phyloP scores from a whole-genome alignment of 305 asterid genomes.

The Nicotiana rustica region DNA sequence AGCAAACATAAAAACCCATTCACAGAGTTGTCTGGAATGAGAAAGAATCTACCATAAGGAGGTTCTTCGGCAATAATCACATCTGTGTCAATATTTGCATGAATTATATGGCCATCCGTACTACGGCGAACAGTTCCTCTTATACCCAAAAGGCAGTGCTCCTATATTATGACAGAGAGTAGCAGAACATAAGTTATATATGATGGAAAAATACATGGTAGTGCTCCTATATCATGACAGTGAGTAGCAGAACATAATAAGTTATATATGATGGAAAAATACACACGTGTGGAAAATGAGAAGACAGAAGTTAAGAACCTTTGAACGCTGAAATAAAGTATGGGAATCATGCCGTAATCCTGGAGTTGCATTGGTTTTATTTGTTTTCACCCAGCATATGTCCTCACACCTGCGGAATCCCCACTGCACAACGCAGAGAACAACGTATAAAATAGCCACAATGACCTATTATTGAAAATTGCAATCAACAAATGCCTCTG shows the following conservation, averaged over 20 bases:
- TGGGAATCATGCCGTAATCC: slow-evolving; percentile 98
- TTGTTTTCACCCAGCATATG: slow-evolving; percentile 99
- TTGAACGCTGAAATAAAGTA: slow-evolving; percentile 93
- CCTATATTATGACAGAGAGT: slow-evolving; percentile 55
- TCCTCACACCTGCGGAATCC: slow-evolving; percentile 99
- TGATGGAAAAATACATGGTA: slow-evolving; percentile 45
- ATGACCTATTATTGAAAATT: slow-evolving; percentile 19
- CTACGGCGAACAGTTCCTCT: slow-evolving; percentile 99
- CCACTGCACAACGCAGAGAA: slow-evolving; percentile 67
- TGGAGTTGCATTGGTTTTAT: slow-evolving; percentile 92
- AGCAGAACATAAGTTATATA: slow-evolving; percentile 22
- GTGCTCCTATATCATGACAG: slow-evolving; percentile 72
- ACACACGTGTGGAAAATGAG: slow-evolving; percentile 30
- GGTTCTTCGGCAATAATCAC: slow-evolving; percentile 99
- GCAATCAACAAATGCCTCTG: slow-evolving; percentile 27
- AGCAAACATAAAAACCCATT: neutral
- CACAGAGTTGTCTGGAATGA: neutral
- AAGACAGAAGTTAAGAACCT: slow-evolving; percentile 54
- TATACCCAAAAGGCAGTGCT: slow-evolving; percentile 99
- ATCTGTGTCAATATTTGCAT: slow-evolving; percentile 99
- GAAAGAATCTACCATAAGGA: slow-evolving; percentile 76
- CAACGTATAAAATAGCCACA: neutral
- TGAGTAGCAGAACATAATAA: neutral
- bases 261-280: slow-evolving; percentile 9
- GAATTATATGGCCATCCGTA: slow-evolving; percentile 98